Base-by-base conservation (phyloP, 352 stramenopile genomes). In the Elongisporangium anandrum region DNA sequence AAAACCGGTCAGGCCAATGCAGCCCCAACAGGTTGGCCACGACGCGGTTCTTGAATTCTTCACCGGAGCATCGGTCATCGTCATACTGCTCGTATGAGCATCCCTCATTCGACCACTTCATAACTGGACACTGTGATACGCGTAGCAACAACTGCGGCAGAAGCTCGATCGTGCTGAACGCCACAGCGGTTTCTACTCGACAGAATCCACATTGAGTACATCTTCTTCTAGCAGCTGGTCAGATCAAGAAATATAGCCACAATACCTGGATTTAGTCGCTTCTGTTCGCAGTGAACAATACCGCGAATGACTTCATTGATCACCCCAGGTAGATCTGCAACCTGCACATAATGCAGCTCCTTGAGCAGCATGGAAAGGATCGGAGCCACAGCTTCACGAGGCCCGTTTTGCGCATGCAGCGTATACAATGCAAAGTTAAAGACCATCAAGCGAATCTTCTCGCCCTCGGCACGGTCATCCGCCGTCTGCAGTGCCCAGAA, bases 81-180 rank as follows among this genome's bases (percentile, higher is more conserved):
- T 54, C 38, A 52, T 60, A n/a, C 47, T 48, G 45, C 50, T 54
- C 55, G 16, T 61, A 57, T 17, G 69, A 57, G 2, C 78, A 63
- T 13, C 45, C 50, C 52, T 54, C 55, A 16, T 61, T 55, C 16
- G 69, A 57, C 1, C 80, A 63, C 10, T 54, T 56, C 13, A 80
- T 47, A 4, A 63, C 50, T 20, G 72, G 68, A 12, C 60, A 74
- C 17, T 61, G 49, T 4, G 59, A 59, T 9, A 83, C 56, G 19
- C 74, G 74, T 20, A 81, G 54, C 20, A 83, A 57, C 7, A 83
- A 50, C 21, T 80, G 74, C 4, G 74, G 74, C 17, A 83, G 47
- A 13, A 83, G 62, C 57, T 83, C 74, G 41, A 83, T 68, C 2
- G 74, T 71, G 53, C 74, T 68, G 56, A 78, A 82, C 4, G 74